Evolutionary conservation across 2,329 filamentous ascomycete species (phyloP).

Genomic region (Ophiostoma himal-ulmi): DNA sequence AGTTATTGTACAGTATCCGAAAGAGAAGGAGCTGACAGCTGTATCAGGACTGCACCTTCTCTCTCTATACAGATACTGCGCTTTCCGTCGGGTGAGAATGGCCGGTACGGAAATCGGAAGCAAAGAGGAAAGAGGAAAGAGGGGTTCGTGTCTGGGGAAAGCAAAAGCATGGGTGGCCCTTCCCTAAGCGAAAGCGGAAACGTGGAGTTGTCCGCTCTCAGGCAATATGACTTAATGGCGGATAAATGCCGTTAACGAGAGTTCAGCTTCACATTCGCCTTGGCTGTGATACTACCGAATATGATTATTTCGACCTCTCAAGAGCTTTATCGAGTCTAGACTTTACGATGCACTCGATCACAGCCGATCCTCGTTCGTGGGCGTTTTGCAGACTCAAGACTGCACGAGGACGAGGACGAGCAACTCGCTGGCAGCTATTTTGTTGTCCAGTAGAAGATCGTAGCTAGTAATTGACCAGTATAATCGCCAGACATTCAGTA

Average conservation of each 20-base stretch:
- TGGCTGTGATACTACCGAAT: too few species aligned
- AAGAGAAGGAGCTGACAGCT: background rate
- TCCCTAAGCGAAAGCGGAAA: slow-evolving; percentile 9
- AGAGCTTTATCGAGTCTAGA: too few species aligned
- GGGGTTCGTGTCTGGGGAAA: slow-evolving; percentile 4
- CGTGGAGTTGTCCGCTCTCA: slow-evolving; percentile 12
- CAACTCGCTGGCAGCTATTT: too few species aligned
- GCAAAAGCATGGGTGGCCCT: background rate
- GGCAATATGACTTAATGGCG: background rate
- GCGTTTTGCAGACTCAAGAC: too few species aligned
- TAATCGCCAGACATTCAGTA: background rate
- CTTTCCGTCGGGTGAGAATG: background rate
- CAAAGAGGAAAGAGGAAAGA: slow-evolving; percentile 1
- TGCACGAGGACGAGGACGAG: too few species aligned
- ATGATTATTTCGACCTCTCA: too few species aligned
- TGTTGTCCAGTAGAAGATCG: too few species aligned
- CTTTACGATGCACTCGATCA: too few species aligned
- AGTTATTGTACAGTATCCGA: background rate
- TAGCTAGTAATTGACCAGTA: too few species aligned
- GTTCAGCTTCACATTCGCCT: background rate
- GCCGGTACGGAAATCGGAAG: background rate
- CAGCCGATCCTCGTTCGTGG: too few species aligned
- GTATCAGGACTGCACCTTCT: background rate
- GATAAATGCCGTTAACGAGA: background rate
- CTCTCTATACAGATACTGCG: background rate